Percentiles rank a stretch among this genome's conserved stretches.
These are phyloP conservation scores for Raffaelea albimanens DNA, from an alignment of 2,329 filamentous ascomycete genomes.

Conservation along the genomic window DNA sequence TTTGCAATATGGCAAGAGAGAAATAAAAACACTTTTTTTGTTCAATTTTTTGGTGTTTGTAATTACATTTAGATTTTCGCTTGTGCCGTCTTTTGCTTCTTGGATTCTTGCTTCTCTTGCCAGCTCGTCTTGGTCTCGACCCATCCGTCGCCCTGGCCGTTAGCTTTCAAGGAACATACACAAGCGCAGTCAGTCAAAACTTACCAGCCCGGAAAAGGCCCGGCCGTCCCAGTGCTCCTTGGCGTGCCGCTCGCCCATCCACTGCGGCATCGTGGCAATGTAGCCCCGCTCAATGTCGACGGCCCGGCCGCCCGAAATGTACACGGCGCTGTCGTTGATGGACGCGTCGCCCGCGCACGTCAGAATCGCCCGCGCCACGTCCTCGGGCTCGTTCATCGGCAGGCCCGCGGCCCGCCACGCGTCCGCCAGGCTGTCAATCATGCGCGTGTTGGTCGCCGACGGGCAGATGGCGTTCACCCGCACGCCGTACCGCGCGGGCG, in stretches of 20 bases:
- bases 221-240: background rate
- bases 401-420: conserved; percentile 27
- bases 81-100: background rate
- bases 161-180: too few species aligned
- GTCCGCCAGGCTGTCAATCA: conserved; percentile 27
- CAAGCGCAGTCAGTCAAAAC: too few species aligned
- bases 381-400: conserved; percentile 29
- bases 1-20: too few species aligned
- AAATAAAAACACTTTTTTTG: too few species aligned
- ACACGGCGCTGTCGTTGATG: conserved; percentile 18
- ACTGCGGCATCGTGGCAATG: background rate
- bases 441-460: conserved; percentile 35
- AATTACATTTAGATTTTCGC: too few species aligned
- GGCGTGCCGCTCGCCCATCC: background rate
- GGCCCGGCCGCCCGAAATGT: conserved; percentile 16
- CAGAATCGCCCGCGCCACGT: conserved; percentile 31
- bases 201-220: background rate
- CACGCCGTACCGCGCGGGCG: conserved; percentile 23
- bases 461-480: conserved; percentile 36
- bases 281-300: conserved; percentile 1
- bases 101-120: background rate
- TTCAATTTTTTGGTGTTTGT: too few species aligned
- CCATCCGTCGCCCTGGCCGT: conserved; percentile 3
- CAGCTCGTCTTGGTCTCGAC: conserved; percentile 2
- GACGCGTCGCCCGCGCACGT: conserved; percentile 24